phyloP scores from a whole-genome alignment of 148 eudicot species.

The Chenopodium suecicum region DNA sequence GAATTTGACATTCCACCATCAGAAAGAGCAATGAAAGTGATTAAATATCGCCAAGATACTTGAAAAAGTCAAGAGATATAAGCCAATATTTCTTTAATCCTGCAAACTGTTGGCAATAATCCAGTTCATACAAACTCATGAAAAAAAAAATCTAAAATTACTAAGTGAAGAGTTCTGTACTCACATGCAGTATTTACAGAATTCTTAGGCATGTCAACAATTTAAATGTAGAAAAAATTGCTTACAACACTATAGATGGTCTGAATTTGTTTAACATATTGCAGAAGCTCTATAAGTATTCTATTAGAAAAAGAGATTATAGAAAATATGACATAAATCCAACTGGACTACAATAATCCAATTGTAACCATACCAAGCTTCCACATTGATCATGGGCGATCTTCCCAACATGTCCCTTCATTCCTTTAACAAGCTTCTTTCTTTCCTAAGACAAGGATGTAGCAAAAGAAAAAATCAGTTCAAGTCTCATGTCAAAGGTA shows the following conservation, averaged over 20 bases:
- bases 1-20: neutral
- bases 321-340: neutral
- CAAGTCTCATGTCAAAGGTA: neutral
- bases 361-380: constrained; percentile 52
- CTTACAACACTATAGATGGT: neutral
- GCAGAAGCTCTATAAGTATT: neutral
- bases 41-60: neutral
- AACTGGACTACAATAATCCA: neutral
- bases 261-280: neutral
- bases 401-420: constrained; percentile 73
- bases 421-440: constrained; percentile 79
- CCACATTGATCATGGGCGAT: constrained; percentile 69
- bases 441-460: constrained; percentile 53
- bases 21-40: neutral
- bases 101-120: neutral
- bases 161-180: neutral
- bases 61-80: neutral
- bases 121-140: neutral
- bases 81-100: neutral
- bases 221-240: neutral
- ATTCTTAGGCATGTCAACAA: neutral
- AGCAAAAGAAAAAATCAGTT: constrained; percentile 14
- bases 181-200: neutral
- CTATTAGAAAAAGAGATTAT: neutral
- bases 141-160: neutral